These are phyloP conservation scores for Amylostereum areolatum DNA, from an alignment of 1,284 basidiomycete species.

Conservation along the genomic window DNA sequence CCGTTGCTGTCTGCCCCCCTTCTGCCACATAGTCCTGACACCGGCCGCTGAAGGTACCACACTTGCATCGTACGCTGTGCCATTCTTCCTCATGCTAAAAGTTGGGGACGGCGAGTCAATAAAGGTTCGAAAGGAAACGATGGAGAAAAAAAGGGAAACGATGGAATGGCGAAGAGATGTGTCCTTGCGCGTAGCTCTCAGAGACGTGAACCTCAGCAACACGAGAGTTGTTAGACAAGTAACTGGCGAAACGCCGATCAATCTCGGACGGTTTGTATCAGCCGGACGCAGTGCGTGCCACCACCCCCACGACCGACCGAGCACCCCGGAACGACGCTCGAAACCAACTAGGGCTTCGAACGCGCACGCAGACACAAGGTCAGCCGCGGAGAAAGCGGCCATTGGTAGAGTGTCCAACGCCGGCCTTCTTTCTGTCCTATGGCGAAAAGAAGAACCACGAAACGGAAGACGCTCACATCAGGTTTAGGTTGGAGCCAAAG, in stretches of 20 bases:
- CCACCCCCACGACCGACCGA: constrained; percentile 23
- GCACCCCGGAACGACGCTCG: constrained; percentile 17
- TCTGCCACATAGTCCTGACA: constrained; percentile 45
- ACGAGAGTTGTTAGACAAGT: constrained; percentile 77
- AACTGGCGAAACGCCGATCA: constrained; percentile 30
- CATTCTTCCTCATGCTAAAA: constrained; percentile 53
- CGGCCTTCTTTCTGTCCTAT: constrained; percentile 86
- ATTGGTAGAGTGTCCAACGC: constrained; percentile 68
- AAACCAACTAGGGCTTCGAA: constrained; percentile 54
- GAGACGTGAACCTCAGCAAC: constrained; percentile 54
- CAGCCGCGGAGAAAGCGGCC: constrained; percentile 33
- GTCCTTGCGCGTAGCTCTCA: constrained; percentile 81
- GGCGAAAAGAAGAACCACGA: constrained; percentile 13
- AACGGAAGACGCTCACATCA: constrained; percentile 10
- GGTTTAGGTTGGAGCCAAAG: constrained; percentile 28
- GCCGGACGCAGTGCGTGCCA: constrained; percentile 42
- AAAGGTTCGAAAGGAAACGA: constrained; percentile 10
- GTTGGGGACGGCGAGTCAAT: constrained; percentile 11
- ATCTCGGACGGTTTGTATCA: constrained; percentile 89
- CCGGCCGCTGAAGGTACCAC: constrained; percentile 72
- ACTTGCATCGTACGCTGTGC: constrained; percentile 64
- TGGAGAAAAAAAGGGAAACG: constrained; percentile 15
- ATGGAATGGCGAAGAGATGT: constrained; percentile 36
- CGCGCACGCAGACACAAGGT: constrained; percentile 13
- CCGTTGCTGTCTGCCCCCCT: constrained; percentile 31